Conservation (phyloP, 352 stramenopile species). For the Nothophytophthora sp. region DNA sequence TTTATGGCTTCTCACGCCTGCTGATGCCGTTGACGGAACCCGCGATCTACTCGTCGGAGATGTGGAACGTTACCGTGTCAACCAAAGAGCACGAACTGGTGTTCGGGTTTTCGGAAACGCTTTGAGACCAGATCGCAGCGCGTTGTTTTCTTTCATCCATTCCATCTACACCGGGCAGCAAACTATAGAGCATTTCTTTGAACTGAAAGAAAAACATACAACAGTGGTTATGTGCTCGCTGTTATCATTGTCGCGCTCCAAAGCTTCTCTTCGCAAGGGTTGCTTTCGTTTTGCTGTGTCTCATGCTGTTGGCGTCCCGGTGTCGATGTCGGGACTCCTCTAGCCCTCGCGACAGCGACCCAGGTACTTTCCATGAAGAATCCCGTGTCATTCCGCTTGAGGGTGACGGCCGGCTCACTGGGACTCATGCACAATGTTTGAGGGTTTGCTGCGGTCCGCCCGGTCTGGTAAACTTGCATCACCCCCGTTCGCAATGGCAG, state of each 20-base stretch:
- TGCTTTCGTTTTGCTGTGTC: no score
- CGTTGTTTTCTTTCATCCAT: constrained; percentile 24
- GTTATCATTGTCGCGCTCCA: no score
- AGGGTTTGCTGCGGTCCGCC: no score
- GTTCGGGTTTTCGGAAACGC: constrained; percentile 40
- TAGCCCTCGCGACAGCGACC: constrained; percentile 10
- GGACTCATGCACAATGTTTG: no score
- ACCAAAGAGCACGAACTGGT: constrained; percentile 42
- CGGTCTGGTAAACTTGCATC: constrained; percentile 7
- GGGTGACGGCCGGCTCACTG: constrained; percentile 1
- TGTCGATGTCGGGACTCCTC: constrained; percentile 13
- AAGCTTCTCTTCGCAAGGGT: constrained; percentile 15
- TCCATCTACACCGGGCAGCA: constrained; percentile 13
- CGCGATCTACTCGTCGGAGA: constrained; percentile 74
- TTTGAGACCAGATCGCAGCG: constrained; percentile 32
- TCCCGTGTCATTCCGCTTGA: constrained; percentile 5
- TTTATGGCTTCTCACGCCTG: constrained; percentile 74
- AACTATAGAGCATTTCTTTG: constrained; percentile 41
- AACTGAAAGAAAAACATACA: constrained; percentile 24
- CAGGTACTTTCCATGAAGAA: not conserved
- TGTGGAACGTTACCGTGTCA: constrained; percentile 82
- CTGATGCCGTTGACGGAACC: constrained; percentile 80
- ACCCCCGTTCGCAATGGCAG: constrained; percentile 14
- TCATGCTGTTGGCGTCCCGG: constrained; percentile 6
- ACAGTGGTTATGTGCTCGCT: constrained; percentile 10